Evolutionary conservation across 306 rosid genomes (phyloP).

Genomic region (Quercus alba): DNA sequence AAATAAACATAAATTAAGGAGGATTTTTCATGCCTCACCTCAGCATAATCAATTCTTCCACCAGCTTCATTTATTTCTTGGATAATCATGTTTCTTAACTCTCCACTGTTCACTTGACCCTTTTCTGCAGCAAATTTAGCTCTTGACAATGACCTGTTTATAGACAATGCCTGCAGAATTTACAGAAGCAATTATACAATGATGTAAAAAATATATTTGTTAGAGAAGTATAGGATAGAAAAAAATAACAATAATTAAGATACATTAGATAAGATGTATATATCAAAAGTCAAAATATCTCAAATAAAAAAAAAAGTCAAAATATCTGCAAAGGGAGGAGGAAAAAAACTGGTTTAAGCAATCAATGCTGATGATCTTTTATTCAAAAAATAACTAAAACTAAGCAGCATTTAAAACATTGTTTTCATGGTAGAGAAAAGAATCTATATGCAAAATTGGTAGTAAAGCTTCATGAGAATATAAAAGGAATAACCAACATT

Average conservation of each 20-base stretch:
- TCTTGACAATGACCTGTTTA: conserved; percentile 61
- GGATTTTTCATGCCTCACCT: conserved; percentile 41
- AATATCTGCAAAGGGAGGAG: not conserved
- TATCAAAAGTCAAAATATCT: not conserved
- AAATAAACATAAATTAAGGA: not conserved
- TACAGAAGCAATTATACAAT: not conserved
- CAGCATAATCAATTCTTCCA: conserved; percentile 85
- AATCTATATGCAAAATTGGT: not conserved
- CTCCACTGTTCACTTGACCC: conserved; percentile 54
- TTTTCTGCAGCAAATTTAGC: conserved; percentile 63
- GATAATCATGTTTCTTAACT: conserved; percentile 43
- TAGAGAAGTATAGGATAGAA: not conserved
- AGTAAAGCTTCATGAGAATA: not conserved
- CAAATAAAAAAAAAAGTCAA: not conserved
- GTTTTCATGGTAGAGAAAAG: not conserved
- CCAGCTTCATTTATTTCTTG: conserved; percentile 63
- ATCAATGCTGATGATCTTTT: not conserved
- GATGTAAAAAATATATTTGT: not conserved
- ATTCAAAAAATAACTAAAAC: not conserved
- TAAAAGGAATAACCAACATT: not conserved
- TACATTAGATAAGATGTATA: not conserved
- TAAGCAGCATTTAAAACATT: not conserved
- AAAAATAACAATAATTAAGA: not conserved
- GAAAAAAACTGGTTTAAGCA: not conserved
- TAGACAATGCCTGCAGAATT: conserved; percentile 63